These are phyloP conservation scores for Pachysandra terminalis DNA, from an alignment of 164 flowering plant genomes.

Conservation along the genomic window DNA sequence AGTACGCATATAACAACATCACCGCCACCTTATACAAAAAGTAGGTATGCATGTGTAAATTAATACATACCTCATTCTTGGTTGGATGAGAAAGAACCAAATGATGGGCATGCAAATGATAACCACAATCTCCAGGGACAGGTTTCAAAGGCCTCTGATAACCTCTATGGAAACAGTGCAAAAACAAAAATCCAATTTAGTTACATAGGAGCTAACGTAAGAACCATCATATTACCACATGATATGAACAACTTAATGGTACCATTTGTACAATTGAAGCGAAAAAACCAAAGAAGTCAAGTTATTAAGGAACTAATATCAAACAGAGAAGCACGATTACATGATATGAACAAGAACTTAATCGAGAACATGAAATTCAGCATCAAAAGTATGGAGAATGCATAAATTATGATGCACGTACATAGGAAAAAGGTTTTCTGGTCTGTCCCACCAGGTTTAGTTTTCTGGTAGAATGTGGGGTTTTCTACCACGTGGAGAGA, in stretches of 20 bases:
- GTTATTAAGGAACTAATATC: not conserved
- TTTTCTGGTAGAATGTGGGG: no score
- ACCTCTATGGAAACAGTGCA: conserved; percentile 44
- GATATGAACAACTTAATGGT: no score
- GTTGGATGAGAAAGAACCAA: conserved; percentile 59
- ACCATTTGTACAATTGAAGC: no score
- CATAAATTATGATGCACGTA: not conserved
- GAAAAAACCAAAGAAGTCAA: not conserved
- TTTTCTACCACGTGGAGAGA: no score
- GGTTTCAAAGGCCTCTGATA: conserved; percentile 66
- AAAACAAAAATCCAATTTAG: not conserved
- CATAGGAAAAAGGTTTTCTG: no score
- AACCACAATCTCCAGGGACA: conserved; percentile 98
- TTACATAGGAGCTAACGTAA: no score
- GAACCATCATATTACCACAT: no score
- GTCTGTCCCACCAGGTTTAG: no score
- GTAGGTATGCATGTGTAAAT: not conserved
- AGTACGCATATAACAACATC: no score
- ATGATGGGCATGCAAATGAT: conserved; percentile 82
- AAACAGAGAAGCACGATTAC: not conserved
- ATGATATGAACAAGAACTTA: not conserved
- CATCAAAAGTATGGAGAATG: not conserved
- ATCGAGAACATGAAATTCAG: not conserved
- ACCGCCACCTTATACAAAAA: no score
- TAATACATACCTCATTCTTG: conserved; percentile 53